phyloP scores from a whole-genome alignment of 441 rosid species.

The Flueggea neowawraea region DNA sequence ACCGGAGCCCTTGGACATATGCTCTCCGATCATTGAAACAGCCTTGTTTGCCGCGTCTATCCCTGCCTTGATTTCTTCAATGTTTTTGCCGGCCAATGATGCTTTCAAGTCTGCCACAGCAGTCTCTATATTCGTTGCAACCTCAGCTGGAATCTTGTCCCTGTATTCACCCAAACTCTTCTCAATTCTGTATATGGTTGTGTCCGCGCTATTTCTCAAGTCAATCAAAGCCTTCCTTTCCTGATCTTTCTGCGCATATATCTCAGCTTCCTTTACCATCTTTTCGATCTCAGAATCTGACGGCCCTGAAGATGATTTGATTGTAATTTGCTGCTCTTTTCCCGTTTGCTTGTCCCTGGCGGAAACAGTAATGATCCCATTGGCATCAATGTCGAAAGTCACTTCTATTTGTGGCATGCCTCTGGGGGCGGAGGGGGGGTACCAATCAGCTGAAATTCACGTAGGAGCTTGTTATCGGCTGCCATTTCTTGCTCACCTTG shows the following conservation, averaged over 20 bases:
- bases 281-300: constrained; percentile 81
- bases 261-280: constrained; percentile 84
- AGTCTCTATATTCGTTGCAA: constrained; percentile 66
- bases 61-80: constrained; percentile 65
- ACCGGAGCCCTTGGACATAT: constrained; percentile 45
- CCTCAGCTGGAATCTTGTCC: constrained; percentile 70
- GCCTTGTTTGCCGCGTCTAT: constrained; percentile 76
- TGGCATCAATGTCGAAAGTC: constrained; percentile 88
- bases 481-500: constrained; percentile 96
- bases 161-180: constrained; percentile 76
- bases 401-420: constrained; percentile 94
- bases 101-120: constrained; percentile 60
- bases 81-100: constrained; percentile 52
- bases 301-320: constrained; percentile 78
- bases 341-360: constrained; percentile 85
- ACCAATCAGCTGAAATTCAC: constrained; percentile 83
- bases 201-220: constrained; percentile 65
- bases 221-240: constrained; percentile 73
- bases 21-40: constrained; percentile 80
- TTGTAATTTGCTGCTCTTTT: constrained; percentile 89
- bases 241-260: constrained; percentile 72
- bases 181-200: constrained; percentile 77
- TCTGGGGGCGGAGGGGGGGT: constrained; percentile 84
- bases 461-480: constrained; percentile 65
- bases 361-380: constrained; percentile 88